A percentile compares a stretch with the other conserved stretches of the same genome.
Conservation (phyloP, 1,139 yeast genomes). For the Meyerozyma carpophila region DNA sequence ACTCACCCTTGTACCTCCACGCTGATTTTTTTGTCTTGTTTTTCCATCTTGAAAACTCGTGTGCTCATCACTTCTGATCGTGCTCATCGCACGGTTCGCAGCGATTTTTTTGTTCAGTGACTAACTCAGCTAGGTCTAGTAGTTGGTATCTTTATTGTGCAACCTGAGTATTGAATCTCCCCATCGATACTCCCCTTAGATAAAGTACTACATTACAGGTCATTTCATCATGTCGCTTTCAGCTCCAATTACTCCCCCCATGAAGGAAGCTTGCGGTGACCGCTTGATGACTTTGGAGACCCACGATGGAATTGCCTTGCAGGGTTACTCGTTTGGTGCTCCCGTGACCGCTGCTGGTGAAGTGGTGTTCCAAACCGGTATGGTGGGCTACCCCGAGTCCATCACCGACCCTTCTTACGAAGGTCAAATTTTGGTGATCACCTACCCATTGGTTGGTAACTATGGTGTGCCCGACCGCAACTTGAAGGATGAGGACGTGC, state of each 20-base stretch:
- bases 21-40: too few relatives aligned
- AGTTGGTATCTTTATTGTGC: background rate
- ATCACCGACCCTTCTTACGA: conserved; percentile 98
- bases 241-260: conserved; percentile 84
- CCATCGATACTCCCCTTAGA: background rate
- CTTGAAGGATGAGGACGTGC: conserved; percentile 66
- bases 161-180: background rate
- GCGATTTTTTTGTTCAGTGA: background rate
- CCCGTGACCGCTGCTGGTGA: conserved; percentile 89
- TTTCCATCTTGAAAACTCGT: too few relatives aligned
- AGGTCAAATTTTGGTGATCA: conserved; percentile 95
- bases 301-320: conserved; percentile 82
- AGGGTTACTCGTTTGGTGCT: conserved; percentile 98
- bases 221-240: conserved; percentile 25
- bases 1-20: background rate
- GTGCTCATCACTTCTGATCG: too few relatives aligned
- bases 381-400: conserved; percentile 99
- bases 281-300: conserved; percentile 86
- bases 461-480: conserved; percentile 97
- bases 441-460: conserved; percentile 96
- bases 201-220: conserved; percentile 4
- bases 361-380: conserved; percentile 98
- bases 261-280: conserved; percentile 68
- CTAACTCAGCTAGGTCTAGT: background rate
- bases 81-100: background rate